phyloP scores from a whole-genome alignment of 2,329 filamentous ascomycete species.

The Microascus cirrosus region DNA sequence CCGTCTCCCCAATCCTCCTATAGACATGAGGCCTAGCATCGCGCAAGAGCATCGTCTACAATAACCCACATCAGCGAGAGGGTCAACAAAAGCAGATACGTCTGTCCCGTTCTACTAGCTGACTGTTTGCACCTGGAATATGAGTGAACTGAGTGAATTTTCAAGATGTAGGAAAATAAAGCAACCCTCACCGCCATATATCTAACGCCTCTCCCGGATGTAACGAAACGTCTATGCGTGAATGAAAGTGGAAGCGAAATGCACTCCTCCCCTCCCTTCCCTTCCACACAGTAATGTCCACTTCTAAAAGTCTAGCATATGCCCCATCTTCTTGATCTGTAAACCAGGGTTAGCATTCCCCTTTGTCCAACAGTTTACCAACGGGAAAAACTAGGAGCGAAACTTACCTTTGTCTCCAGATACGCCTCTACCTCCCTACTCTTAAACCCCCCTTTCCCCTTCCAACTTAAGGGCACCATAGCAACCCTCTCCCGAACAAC shows the following conservation, averaged over 20 bases:
- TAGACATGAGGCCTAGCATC: too few relatives aligned
- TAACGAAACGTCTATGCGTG: not conserved
- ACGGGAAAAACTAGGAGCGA: not conserved
- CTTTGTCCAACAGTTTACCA: slow-evolving; percentile 2
- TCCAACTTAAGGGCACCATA: slow-evolving; percentile 94
- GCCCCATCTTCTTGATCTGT: slow-evolving; percentile 80
- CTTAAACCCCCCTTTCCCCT: slow-evolving; percentile 69
- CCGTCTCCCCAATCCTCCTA: too few relatives aligned
- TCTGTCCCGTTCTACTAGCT: too few relatives aligned
- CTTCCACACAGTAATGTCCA: not conserved
- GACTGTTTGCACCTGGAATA: too few relatives aligned
- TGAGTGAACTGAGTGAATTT: too few relatives aligned
- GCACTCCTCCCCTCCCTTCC: not conserved
- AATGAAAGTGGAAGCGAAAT: not conserved
- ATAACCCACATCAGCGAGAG: too few relatives aligned
- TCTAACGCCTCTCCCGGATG: not conserved
- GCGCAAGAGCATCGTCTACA: too few relatives aligned
- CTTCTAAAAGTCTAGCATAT: slow-evolving; percentile 52
- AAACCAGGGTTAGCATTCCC: not conserved
- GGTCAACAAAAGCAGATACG: too few relatives aligned
- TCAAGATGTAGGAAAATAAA: too few relatives aligned
- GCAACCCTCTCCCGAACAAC: slow-evolving; percentile 81
- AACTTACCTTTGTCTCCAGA: slow-evolving; percentile 78
- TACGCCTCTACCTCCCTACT: slow-evolving; percentile 90
- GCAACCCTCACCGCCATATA: not conserved